A percentile compares a stretch with the other conserved stretches of the same genome.
Conservation (phyloP, 108 stramenopile species). For the Nitzschia sp. region DNA sequence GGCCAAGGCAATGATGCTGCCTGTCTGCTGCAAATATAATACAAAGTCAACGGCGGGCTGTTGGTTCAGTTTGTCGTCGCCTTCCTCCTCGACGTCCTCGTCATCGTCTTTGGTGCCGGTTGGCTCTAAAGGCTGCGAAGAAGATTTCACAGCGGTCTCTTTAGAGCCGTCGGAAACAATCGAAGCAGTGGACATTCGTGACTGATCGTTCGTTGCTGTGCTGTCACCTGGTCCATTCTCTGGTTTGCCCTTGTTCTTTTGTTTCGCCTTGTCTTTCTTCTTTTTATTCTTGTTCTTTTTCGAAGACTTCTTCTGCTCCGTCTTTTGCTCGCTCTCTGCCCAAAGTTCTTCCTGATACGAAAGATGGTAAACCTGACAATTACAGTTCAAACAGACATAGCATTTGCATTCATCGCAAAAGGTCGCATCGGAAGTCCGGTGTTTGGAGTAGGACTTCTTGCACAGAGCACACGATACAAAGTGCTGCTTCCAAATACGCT, state of each 20-base stretch:
- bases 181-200: conserved; percentile 19
- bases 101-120: conserved; percentile 20
- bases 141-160: conserved; percentile 34
- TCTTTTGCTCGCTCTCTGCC: conserved; percentile 79
- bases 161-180: conserved; percentile 6
- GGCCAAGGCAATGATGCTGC: conserved; percentile 83
- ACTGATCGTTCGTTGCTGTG: conserved; percentile 9
- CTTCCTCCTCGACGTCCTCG: conserved; percentile 52
- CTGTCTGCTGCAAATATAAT: conserved; percentile 78
- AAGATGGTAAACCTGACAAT: conserved; percentile 91
- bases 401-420: conserved; percentile 96
- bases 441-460: conserved; percentile 83
- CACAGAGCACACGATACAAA: conserved; percentile 96
- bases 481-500: conserved; percentile 93
- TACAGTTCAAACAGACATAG: conserved; percentile 90
- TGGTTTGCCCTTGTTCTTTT: conserved; percentile 68
- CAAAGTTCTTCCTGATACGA: conserved; percentile 96
- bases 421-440: conserved; percentile 70
- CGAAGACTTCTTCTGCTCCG: conserved; percentile 78
- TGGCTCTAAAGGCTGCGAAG: conserved; percentile 6
- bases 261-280: conserved; percentile 86
- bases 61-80: conserved; percentile 47
- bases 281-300: conserved; percentile 89
- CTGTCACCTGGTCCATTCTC: conserved; percentile 10
- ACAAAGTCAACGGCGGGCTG: conserved; percentile 82